These are phyloP conservation scores for Metarhizium humberi DNA, from an alignment of 2,329 filamentous ascomycete genomes.

Conservation along the genomic window DNA sequence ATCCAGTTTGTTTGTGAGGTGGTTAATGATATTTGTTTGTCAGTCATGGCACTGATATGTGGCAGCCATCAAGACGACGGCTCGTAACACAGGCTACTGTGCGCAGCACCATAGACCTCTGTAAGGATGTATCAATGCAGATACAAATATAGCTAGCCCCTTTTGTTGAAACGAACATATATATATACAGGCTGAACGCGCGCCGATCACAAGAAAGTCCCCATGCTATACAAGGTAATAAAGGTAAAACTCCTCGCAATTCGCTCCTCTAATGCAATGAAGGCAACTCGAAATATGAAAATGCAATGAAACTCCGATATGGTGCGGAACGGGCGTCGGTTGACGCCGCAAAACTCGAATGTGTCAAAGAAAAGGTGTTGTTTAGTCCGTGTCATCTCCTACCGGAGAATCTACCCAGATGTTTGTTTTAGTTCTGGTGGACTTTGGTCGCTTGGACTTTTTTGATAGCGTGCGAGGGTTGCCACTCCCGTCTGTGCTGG, in stretches of 20 bases:
- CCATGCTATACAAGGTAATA: constrained; percentile 3
- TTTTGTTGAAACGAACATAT: background rate
- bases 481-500: constrained; percentile 27
- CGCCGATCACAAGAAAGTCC: background rate
- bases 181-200: background rate
- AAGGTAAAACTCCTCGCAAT: constrained; percentile 6
- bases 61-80: background rate
- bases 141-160: background rate
- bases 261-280: constrained; percentile 7
- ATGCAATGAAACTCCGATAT: background rate
- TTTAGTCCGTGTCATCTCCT: constrained; percentile 27
- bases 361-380: background rate
- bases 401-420: constrained; percentile 24
- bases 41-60: background rate
- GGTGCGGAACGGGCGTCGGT: background rate
- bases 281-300: constrained; percentile 6
- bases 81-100: background rate
- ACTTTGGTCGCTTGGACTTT: constrained; percentile 19
- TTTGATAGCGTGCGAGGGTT: constrained; percentile 19
- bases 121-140: background rate
- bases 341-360: background rate
- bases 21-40: background rate
- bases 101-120: background rate
- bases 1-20: background rate
- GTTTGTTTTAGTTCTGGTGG: constrained; percentile 17